Base-by-base conservation (phyloP, 345 rosid species). In the Raphanus sativus region DNA sequence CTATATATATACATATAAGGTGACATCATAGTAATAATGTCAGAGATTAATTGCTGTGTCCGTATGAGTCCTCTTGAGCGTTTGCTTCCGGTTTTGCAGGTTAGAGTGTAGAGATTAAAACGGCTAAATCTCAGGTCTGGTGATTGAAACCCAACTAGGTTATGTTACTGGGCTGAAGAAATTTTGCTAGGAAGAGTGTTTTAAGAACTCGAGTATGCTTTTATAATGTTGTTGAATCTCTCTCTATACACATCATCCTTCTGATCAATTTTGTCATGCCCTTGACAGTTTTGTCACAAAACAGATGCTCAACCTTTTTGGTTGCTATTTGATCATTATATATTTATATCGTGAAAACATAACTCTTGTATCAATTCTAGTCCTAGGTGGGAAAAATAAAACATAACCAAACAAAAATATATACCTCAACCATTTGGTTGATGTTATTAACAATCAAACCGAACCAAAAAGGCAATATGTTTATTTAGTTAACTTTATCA, bases 31-130 rank as follows among this genome's bases (percentile, higher is more conserved):
- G 63, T 42, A 50, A 30, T 3, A 5, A 29, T 45, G 42, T 45
- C 50, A 21, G 33, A 63, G 48, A 62, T 32, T 4, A 50, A 12
- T 73, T 63, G 25, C 60, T 28, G 2, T 10, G 16, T 40, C 24
- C 30, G 4, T 29, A 54, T 52, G 59, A 34, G 71, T 32, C 55
- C 65, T 64, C 65, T 64, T 50, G 17, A 65, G 56, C 11, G 40
- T 33, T 60, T n/a, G 29, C 21, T 65, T 36, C 16, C 5, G 15
- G 15, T 55, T 65, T 74, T 74, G 42, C 71, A 74, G 65, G 71
- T 65, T 36, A n/a, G 12, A 6, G 21, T 6, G 45, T 61, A 12
- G 45, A 64, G 11, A 48, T 48, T 13, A 48, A 32, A 48, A 62
- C 50, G 70, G 65, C 38, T 13, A 28, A 52, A 24, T 64, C 34